Percentiles rank a stretch among this genome's conserved stretches.
phyloP scores from a whole-genome alignment of 2,329 filamentous ascomycete genomes.

The Aphanocladium album region DNA sequence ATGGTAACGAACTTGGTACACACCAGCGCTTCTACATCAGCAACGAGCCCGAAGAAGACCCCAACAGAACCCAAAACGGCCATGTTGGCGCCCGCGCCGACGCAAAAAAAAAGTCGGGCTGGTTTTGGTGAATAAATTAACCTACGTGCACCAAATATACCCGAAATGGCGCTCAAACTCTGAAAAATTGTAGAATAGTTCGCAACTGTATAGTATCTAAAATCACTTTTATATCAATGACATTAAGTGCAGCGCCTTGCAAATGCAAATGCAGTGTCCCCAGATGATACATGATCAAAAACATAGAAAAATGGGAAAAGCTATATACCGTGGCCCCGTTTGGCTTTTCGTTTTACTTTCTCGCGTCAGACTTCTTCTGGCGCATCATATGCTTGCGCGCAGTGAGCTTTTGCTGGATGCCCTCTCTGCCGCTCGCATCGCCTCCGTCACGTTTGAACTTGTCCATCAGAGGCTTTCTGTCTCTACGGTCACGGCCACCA shows the following conservation, averaged over 20 bases:
- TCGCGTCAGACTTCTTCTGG: slow-evolving; percentile 54
- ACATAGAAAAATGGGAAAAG: not conserved
- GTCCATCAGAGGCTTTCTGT: slow-evolving; percentile 12
- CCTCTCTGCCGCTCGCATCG: slow-evolving; percentile 44
- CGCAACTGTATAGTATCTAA: not conserved
- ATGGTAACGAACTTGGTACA: slow-evolving; percentile 36
- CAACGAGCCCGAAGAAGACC: slow-evolving; percentile 23
- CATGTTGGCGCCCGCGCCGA: not conserved
- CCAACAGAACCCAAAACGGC: not conserved
- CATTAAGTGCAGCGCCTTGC: slow-evolving; percentile 3
- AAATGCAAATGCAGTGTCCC: slow-evolving; percentile 6
- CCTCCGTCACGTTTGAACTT: slow-evolving; percentile 26
- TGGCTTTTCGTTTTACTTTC: slow-evolving; percentile 20
- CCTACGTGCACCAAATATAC: too few relatives aligned
- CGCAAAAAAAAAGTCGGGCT: slow-evolving; percentile 7
- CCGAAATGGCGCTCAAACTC: too few relatives aligned
- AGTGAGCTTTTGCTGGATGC: slow-evolving; percentile 69
- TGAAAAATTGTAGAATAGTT: not conserved
- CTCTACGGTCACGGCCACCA: not conserved
- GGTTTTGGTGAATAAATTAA: not conserved
- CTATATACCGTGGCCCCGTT: not conserved
- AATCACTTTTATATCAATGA: not conserved
- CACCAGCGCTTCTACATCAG: slow-evolving; percentile 30
- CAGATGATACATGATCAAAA: slow-evolving; percentile 9
- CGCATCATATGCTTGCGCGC: slow-evolving; percentile 77